Percentiles rank a stretch among this genome's conserved stretches.
These are phyloP conservation scores for Biscogniauxia marginata DNA, from an alignment of 2,329 filamentous ascomycete genomes.

Conservation along the genomic window DNA sequence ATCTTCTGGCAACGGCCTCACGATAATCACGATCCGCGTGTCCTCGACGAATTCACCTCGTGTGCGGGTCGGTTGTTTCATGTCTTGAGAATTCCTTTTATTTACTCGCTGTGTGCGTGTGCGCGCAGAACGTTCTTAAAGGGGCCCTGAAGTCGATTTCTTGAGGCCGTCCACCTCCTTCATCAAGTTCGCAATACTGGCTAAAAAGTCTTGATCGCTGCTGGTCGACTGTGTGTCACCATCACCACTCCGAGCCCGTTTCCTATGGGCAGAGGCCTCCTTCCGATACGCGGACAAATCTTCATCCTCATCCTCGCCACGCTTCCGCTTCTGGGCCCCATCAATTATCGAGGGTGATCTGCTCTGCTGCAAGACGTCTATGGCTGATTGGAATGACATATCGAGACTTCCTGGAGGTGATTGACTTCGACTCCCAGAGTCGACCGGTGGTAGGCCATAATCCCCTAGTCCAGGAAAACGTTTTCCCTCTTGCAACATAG, in stretches of 20 bases:
- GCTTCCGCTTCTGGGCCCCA: conserved; percentile 27
- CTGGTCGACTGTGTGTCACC: conserved; percentile 4
- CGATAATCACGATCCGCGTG: too few relatives aligned
- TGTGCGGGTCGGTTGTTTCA: too few relatives aligned
- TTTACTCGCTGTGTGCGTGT: too few relatives aligned
- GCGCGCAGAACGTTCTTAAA: too few relatives aligned
- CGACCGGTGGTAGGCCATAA: conserved; percentile 32
- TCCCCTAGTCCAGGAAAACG: conserved; percentile 38
- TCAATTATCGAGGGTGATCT: conserved; percentile 21
- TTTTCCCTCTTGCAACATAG: conserved; percentile 43
- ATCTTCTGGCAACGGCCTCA: too few relatives aligned
- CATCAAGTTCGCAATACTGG: conserved; percentile 27
- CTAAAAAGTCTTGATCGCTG: conserved; percentile 25
- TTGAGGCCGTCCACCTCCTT: conserved; percentile 19
- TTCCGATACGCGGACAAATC: conserved; percentile 22
- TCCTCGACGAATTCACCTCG: too few relatives aligned
- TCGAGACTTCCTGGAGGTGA: conserved; percentile 13
- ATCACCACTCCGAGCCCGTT: conserved; percentile 26
- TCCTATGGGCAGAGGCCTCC: conserved; percentile 21
- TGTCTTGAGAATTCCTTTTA: too few relatives aligned
- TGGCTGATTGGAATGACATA: conserved; percentile 2
- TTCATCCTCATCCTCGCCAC: conserved; percentile 19
- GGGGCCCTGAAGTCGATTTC: conserved; percentile 4
- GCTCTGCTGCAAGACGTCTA: conserved; percentile 11
- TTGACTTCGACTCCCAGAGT: conserved; percentile 18